A percentile compares a stretch with the other conserved stretches of the same genome.
Evolutionary conservation across 805 yeast genomes (phyloP).

Genomic region (Barnettozyma vustinii): DNA sequence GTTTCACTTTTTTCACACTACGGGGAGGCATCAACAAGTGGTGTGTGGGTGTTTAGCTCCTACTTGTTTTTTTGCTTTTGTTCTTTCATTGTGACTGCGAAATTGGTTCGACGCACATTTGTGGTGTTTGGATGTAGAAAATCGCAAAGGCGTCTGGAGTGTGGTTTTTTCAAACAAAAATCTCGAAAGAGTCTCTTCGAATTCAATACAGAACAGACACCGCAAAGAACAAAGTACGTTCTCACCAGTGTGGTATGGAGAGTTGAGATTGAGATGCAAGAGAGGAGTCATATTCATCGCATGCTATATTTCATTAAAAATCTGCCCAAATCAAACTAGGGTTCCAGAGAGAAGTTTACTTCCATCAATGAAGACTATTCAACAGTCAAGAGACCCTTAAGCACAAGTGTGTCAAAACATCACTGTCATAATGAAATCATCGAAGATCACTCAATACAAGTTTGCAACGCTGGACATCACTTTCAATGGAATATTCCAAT

Average conservation of each 20-base stretch:
- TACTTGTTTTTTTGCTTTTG: neutral
- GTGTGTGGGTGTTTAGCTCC: conserved; percentile 2
- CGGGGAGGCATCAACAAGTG: neutral
- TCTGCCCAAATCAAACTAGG: neutral
- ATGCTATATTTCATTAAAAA: neutral
- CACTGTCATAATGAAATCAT: neutral
- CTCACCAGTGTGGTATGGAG: neutral
- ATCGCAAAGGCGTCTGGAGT: neutral
- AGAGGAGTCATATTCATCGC: neutral
- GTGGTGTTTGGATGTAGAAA: conserved; percentile 8
- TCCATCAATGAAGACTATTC: neutral
- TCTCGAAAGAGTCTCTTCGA: conserved; percentile 2
- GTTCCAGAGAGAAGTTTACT: neutral
- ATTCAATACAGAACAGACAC: conserved; percentile 4
- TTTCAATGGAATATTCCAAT: too few species aligned
- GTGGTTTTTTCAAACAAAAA: conserved; percentile 16
- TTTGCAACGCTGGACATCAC: neutral
- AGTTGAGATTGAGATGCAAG: neutral
- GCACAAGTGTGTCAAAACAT: neutral
- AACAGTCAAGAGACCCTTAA: too few species aligned
- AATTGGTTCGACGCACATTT: neutral
- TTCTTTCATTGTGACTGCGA: neutral
- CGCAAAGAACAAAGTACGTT: conserved; percentile 21
- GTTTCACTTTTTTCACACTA: neutral
- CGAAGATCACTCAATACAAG: too few species aligned